Conservation (phyloP, 345 rosid species). For the Brassica cretica region DNA sequence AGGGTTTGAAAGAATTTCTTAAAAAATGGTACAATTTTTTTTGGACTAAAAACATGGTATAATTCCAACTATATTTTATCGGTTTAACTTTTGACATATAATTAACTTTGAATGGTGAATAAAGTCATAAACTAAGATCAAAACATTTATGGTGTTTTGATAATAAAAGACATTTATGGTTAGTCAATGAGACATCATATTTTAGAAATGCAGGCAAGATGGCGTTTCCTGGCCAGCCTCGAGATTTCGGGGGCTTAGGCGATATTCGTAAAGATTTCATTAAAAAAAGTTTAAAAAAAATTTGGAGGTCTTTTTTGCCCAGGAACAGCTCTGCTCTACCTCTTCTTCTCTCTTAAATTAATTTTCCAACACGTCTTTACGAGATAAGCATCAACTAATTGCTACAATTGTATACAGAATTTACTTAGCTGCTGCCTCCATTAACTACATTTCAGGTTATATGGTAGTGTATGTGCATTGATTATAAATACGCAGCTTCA, state of each 20-base stretch:
- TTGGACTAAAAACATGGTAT: background rate
- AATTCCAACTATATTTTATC: background rate
- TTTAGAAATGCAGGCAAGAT: background rate
- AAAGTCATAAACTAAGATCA: background rate
- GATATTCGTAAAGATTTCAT: no score
- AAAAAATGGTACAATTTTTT: background rate
- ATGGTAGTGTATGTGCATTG: no score
- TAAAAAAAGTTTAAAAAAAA: no score
- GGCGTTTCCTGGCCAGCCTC: background rate
- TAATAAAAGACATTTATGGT: background rate
- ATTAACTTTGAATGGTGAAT: background rate
- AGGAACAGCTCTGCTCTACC: background rate
- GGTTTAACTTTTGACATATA: background rate
- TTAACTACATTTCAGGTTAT: slow-evolving; percentile 9
- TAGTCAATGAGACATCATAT: slow-evolving; percentile 17
- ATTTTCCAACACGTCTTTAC: slow-evolving; percentile 13
- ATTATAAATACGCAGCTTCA: background rate
- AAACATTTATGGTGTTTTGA: background rate
- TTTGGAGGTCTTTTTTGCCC: no score
- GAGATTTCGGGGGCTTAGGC: no score
- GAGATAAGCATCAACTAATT: background rate
- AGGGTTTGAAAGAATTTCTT: background rate
- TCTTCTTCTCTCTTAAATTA: background rate
- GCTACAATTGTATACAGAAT: background rate
- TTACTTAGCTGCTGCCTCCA: background rate